Evolutionary conservation across 225 moss, liverwort and hornwort species (phyloP).

Genomic region (Bryoerythrophyllum caledonicum): DNA sequence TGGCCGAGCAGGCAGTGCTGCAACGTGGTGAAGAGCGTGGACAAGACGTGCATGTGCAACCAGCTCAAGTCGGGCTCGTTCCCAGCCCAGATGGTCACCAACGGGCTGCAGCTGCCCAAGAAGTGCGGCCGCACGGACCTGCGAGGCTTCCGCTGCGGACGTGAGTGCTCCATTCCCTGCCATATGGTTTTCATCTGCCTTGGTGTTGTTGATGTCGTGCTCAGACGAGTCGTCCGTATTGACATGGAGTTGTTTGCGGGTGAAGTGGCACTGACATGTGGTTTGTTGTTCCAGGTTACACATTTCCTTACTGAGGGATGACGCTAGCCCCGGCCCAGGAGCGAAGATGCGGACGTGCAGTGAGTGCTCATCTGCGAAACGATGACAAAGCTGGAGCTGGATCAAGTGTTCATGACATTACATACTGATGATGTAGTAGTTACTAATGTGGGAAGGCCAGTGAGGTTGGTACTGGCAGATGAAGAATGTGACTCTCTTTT

Average conservation of each 20-base stretch:
- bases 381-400: not conserved
- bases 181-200: not conserved
- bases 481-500: not conserved
- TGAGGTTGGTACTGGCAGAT: not conserved
- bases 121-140: constrained; percentile 11
- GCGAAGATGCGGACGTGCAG: too few relatives aligned
- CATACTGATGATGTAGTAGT: not conserved
- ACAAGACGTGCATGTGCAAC: constrained; percentile 30
- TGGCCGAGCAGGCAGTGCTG: constrained; percentile 26
- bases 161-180: not conserved
- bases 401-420: not conserved
- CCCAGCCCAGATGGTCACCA: constrained; percentile 22
- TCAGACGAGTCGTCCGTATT: not conserved
- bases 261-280: not conserved
- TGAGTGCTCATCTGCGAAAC: too few relatives aligned
- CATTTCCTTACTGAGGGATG: too few relatives aligned
- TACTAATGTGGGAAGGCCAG: not conserved
- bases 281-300: not conserved
- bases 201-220: not conserved
- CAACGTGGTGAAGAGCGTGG: constrained; percentile 21
- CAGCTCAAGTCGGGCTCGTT: constrained; percentile 25
- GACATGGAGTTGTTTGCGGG: not conserved
- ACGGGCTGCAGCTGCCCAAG: constrained; percentile 14
- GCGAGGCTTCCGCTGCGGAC: constrained; percentile 12
- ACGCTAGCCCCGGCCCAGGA: too few relatives aligned